Conservation (phyloP, 2,329 filamentous ascomycete genomes). For the Shiraia sp. region DNA sequence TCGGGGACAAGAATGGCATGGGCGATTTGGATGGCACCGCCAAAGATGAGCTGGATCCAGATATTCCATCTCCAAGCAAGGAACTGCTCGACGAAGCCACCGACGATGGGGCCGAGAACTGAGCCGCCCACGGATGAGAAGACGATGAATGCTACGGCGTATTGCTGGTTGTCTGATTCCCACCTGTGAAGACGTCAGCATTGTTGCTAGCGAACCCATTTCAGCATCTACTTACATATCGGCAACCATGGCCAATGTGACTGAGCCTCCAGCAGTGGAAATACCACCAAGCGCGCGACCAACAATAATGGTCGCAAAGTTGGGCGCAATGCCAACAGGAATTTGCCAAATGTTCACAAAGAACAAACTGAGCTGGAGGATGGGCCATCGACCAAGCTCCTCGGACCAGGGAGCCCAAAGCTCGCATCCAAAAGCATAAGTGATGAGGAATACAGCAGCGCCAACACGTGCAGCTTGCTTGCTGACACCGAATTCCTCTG, state of each 20-base stretch:
- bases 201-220: too few species aligned
- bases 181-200: neutral
- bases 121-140: constrained; percentile 81
- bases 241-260: constrained; percentile 67
- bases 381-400: constrained; percentile 75
- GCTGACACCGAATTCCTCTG: constrained; percentile 69
- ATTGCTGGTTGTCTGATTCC: constrained; percentile 64
- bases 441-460: constrained; percentile 76
- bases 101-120: constrained; percentile 76
- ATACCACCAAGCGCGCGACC: constrained; percentile 54
- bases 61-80: constrained; percentile 78
- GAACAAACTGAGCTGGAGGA: constrained; percentile 73
- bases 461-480: constrained; percentile 71
- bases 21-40: constrained; percentile 67
- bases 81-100: constrained; percentile 72
- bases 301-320: constrained; percentile 71
- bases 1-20: constrained; percentile 76
- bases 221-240: constrained; percentile 57
- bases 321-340: constrained; percentile 69
- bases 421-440: constrained; percentile 85
- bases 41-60: constrained; percentile 85
- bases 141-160: constrained; percentile 68
- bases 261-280: constrained; percentile 64
- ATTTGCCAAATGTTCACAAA: constrained; percentile 77
- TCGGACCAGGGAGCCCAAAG: constrained; percentile 89